phyloP scores from a whole-genome alignment of 2,329 filamentous ascomycete genomes.

The Escovopsis sp. region DNA sequence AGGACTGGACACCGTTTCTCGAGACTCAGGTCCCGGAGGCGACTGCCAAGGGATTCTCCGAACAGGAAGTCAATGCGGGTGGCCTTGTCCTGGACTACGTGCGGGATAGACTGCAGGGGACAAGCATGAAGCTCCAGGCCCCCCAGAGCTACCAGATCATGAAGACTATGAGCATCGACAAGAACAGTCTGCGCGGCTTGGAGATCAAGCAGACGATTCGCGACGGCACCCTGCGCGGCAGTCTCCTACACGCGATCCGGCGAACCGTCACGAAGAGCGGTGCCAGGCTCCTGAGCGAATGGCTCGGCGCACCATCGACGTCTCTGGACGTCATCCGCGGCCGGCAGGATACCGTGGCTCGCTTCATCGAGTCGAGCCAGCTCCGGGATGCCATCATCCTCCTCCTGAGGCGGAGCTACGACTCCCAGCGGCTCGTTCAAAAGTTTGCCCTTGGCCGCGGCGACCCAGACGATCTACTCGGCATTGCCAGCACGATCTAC shows the following conservation, averaged over 20 bases:
- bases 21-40: conserved; percentile 51
- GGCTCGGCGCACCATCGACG: conserved; percentile 85
- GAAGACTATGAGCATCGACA: conserved; percentile 81
- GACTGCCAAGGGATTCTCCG: conserved; percentile 41
- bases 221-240: conserved; percentile 66
- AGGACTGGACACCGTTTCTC: conserved; percentile 61
- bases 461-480: conserved; percentile 81
- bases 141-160: conserved; percentile 59
- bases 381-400: conserved; percentile 55
- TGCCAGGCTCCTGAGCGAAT: conserved; percentile 65
- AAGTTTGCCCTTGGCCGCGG: conserved; percentile 87
- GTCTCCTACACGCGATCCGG: conserved; percentile 76
- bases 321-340: conserved; percentile 62
- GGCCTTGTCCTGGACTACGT: conserved; percentile 76
- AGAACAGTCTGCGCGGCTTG: conserved; percentile 74
- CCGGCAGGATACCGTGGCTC: conserved; percentile 66
- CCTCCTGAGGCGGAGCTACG: conserved; percentile 60
- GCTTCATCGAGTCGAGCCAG: conserved; percentile 50
- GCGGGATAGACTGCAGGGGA: conserved; percentile 58
- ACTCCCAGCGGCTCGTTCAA: conserved; percentile 79
- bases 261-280: conserved; percentile 87
- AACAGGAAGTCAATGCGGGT: conserved; percentile 59
- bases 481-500: conserved; percentile 64
- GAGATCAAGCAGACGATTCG: conserved; percentile 79
- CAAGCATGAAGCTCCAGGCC: conserved; percentile 68